Base-by-base conservation (phyloP, 768 basidiomycete species). In the Podaxis sp. region DNA sequence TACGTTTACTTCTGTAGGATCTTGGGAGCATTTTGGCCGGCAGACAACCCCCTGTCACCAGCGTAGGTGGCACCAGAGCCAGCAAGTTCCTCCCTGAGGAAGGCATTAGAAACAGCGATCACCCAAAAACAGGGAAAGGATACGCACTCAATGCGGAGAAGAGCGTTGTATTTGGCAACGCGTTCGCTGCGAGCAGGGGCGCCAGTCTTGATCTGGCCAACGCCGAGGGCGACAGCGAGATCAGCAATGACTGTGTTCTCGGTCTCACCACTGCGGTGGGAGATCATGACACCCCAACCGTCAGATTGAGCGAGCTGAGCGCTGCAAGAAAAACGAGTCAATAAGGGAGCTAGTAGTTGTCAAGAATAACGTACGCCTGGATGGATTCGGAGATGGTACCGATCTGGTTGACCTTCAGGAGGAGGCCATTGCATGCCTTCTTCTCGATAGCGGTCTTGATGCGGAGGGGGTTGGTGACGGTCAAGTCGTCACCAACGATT, bases 361-460 rank as follows among this genome's bases (percentile, higher is more conserved):
- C 46, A 30, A 51, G 38, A 48, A 44, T 15, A 26, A 86, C 93
- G 63, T 70, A 96, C 94, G 96, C 96, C 76, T 97, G 95, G 79
- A 99, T 97, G 26, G 96, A 96, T 80, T 99, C 96, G 51, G 93
- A 94, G 78, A 99, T 95, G 66, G 96, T 96, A 71, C 97, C 97
- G 73, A 99, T 99, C 79, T 99, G 96, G 86, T 98, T 99, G 78
- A 98, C 91, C 89, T 99, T 99, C 78, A 99, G 88, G 66, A 99
- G 86, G 44, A 99, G 86, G 74, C 94, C 97, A 73, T 99, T 99
- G 88, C 96, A 99, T 40, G 97, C 93, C 87, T 96, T 98, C 88
- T 96, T 97, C 82, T 98, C 93, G 67, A 99, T 97, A 69, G 97
- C 97, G 41, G 93, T 96, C 87, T 93, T 93, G 88, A 99, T 98